phyloP scores from a whole-genome alignment of 805 yeast species.

The Hagleromyces aurorensis region DNA sequence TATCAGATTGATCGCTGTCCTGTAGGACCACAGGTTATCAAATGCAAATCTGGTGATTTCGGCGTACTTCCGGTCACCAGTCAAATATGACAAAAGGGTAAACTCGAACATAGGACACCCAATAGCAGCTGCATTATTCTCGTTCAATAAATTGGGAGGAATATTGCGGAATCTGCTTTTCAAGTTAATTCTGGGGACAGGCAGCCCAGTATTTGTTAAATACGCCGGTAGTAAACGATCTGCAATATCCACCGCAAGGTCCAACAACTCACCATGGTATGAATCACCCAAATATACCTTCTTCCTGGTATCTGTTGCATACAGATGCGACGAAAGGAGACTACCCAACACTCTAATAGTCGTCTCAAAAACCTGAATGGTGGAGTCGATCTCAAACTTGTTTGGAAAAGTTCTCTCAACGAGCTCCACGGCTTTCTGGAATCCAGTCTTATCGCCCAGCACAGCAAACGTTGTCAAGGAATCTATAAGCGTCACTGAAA shows the following conservation, averaged over 20 bases:
- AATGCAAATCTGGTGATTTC: constrained; percentile 53
- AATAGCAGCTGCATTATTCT: constrained; percentile 85
- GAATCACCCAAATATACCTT: constrained; percentile 32
- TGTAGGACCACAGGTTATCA: constrained; percentile 59
- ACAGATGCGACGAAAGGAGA: constrained; percentile 67
- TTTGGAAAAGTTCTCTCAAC: constrained; percentile 31
- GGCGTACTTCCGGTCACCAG: constrained; percentile 69
- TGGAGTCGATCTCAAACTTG: constrained; percentile 55
- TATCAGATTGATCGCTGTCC: constrained; percentile 54
- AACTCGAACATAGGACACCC: constrained; percentile 78
- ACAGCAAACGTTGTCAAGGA: constrained; percentile 72
- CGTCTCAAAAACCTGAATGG: constrained; percentile 83
- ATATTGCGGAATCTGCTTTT: constrained; percentile 41
- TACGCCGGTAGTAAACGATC: constrained; percentile 63
- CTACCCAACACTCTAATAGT: constrained; percentile 82
- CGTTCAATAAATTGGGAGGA: constrained; percentile 40
- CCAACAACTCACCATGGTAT: constrained; percentile 68
- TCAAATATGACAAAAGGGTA: constrained; percentile 62
- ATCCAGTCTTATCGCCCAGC: constrained; percentile 52
- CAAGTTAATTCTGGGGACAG: constrained; percentile 73
- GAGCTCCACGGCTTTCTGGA: constrained; percentile 39
- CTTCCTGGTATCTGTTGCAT: constrained; percentile 43
- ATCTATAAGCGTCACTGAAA: constrained; percentile 71
- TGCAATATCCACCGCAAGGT: constrained; percentile 70
- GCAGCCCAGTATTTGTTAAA: constrained; percentile 54